Base-by-base conservation (phyloP, 2,329 filamentous ascomycete genomes). In the Pseudogymnoascus sp. region DNA sequence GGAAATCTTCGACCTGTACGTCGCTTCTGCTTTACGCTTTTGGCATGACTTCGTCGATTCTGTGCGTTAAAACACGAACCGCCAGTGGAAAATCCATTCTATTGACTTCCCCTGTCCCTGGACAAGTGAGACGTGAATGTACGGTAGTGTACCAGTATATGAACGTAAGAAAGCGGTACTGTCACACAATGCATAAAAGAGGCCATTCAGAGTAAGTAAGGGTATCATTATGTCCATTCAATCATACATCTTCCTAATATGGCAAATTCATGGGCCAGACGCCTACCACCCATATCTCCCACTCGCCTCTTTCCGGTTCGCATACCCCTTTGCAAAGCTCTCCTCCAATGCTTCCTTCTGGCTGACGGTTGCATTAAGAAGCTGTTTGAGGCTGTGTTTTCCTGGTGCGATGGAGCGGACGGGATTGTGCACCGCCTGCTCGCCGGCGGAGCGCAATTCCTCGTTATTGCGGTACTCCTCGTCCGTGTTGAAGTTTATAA, bases 311-410 rank as follows among this genome's bases (percentile, higher is more conserved):
- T 84, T 87, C 74, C 90, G 87, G 71, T 92, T 94, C 69, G 82
- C 84, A 77, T 84, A 87, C 5, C 91, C 90, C 68, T 87, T 80
- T 19, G 91, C 91, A 78, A 96, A 97, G 72, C 90, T 92, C 71
- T 97, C 93, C 75, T 97, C 92, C 67, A 97, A 77, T 2, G 91
- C 92, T 10, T 96, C 91, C 72, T 87, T 86, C 76, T 97, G 92
- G 65, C 81, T 90, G 68, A 85, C 85, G 26, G 90, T 92, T 65
- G 89, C 89, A 74, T 86, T 91, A 67, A 97, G 89, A 69, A 97
- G 80, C 77, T 96, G 92, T 71, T 88, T 87, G 73, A 97, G 79
- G 70, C 84, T 95, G 76, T 97, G 92, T 78, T 97, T 97, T 64
- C 91, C 90, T 3, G 92, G 89, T 23, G 90, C 87, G 72, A 96